A percentile compares a stretch with the other conserved stretches of the same genome.
These are phyloP conservation scores for Termitomyces sp. DNA, from an alignment of 768 basidiomycete genomes.

Conservation along the genomic window DNA sequence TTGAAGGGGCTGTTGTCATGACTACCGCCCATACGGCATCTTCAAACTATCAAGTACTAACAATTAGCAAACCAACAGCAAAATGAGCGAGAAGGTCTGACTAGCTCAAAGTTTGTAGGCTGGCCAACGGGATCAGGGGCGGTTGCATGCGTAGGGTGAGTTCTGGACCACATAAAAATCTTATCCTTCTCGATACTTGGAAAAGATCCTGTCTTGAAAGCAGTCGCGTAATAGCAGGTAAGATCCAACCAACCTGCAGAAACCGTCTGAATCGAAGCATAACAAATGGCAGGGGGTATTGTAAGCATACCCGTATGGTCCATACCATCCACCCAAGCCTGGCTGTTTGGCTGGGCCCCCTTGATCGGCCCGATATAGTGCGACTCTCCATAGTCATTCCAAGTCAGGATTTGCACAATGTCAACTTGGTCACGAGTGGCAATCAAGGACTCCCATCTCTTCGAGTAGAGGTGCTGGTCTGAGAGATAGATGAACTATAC, in stretches of 20 bases:
- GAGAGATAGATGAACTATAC: conserved; percentile 56
- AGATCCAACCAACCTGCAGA: conserved; percentile 56
- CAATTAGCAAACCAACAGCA: not conserved
- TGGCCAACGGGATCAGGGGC: conserved; percentile 49
- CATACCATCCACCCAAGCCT: conserved; percentile 69
- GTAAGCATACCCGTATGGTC: conserved; percentile 36
- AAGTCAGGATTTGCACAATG: conserved; percentile 56
- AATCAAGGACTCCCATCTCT: conserved; percentile 66
- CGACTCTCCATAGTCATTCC: conserved; percentile 76
- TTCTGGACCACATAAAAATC: conserved; percentile 67
- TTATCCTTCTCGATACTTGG: conserved; percentile 56
- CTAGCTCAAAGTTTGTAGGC: conserved; percentile 54
- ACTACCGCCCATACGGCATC: conserved; percentile 71
- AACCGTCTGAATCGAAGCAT: conserved; percentile 2
- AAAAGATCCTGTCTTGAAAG: conserved; percentile 65
- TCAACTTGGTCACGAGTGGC: conserved; percentile 50
- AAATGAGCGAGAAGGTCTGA: conserved; percentile 27
- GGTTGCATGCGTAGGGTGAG: conserved; percentile 51
- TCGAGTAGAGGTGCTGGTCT: conserved; percentile 62
- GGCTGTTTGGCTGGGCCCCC: conserved; percentile 65
- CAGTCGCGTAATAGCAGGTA: conserved; percentile 60
- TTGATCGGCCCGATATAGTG: conserved; percentile 80
- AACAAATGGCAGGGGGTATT: conserved; percentile 5
- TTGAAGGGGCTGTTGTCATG: conserved; percentile 49
- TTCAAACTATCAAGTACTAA: conserved; percentile 38